phyloP scores from a whole-genome alignment of 2,329 filamentous ascomycete genomes.

The Tolypocladium pustulatum region DNA sequence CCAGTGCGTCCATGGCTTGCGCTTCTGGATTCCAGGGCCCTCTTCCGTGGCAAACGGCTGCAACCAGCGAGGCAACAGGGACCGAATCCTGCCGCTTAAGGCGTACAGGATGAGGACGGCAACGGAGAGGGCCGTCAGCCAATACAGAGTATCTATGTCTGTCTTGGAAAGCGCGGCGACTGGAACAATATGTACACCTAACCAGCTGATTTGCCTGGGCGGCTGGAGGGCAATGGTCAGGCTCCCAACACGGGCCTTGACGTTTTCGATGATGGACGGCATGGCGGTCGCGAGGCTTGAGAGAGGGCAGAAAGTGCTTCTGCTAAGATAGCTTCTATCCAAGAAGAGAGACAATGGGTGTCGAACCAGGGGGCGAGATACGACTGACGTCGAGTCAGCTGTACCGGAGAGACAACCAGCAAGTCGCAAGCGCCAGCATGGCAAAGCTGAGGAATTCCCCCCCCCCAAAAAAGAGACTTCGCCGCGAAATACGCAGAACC shows the following conservation, averaged over 20 bases:
- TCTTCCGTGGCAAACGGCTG: constrained; percentile 32
- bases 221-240: not conserved
- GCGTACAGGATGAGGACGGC: constrained; percentile 18
- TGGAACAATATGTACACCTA: not conserved
- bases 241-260: not conserved
- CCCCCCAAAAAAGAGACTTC: no score
- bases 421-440: not conserved
- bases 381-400: not conserved
- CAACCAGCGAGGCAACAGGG: constrained; percentile 27
- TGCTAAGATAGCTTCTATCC: not conserved
- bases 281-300: not conserved
- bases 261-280: not conserved
- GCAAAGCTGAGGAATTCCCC: no score
- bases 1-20: constrained; percentile 27
- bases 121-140: constrained; percentile 15
- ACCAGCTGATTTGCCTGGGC: not conserved
- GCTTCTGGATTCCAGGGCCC: constrained; percentile 8
- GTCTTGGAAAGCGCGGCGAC: not conserved
- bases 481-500: not conserved
- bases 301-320: not conserved
- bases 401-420: not conserved
- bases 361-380: no score
- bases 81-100: constrained; percentile 12
- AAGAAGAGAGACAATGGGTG: not conserved
- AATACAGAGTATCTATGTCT: constrained; percentile 10